Evolutionary conservation across 768 basidiomycete genomes (phyloP).

Genomic region (Russula virescens): DNA sequence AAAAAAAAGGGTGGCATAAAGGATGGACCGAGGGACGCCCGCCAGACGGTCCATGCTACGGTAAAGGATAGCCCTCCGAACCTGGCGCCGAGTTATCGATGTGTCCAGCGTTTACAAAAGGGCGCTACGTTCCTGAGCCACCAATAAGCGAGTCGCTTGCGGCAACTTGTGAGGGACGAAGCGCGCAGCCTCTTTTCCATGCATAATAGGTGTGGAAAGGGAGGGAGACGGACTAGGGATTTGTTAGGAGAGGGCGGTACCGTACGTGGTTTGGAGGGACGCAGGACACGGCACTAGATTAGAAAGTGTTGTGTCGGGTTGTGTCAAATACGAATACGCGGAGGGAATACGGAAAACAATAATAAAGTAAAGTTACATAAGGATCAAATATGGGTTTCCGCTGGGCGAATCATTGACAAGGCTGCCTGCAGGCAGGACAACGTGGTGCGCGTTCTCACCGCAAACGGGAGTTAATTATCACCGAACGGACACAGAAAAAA

Average conservation of each 20-base stretch:
- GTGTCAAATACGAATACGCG: constrained; percentile 12
- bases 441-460: constrained; percentile 60
- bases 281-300: not conserved
- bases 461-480: constrained; percentile 26
- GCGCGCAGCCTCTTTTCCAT: not conserved
- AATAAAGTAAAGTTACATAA: constrained; percentile 38
- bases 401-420: constrained; percentile 37
- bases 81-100: constrained; percentile 20
- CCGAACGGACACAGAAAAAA: constrained; percentile 22
- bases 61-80: not conserved
- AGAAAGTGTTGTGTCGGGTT: constrained; percentile 16
- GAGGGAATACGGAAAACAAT: constrained; percentile 23
- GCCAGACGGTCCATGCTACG: constrained; percentile 4
- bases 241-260: constrained; percentile 8
- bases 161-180: not conserved
- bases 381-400: constrained; percentile 24
- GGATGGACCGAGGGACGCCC: constrained; percentile 12
- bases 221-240: not conserved
- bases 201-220: not conserved
- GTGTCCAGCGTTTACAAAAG: constrained; percentile 2
- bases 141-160: constrained; percentile 11
- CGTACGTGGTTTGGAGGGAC: not conserved
- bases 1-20: constrained; percentile 13
- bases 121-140: constrained; percentile 15
- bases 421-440: constrained; percentile 73